Base-by-base conservation (phyloP, 805 yeast species). In the Saccharomycopsis synnaedendra region DNA sequence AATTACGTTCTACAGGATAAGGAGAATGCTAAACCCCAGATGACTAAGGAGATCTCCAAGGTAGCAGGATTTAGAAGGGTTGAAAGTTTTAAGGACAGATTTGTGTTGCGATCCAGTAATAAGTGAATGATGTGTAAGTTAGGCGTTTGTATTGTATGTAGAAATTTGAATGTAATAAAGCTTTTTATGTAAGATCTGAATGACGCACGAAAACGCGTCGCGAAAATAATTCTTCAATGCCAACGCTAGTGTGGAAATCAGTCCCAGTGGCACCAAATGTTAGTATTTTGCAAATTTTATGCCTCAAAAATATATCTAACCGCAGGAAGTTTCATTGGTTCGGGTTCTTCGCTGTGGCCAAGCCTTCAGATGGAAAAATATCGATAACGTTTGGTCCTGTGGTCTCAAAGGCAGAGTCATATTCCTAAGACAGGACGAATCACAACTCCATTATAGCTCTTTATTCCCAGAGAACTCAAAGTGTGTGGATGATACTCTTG, bases 301-400 rank as follows among this genome's bases (percentile, higher is more conserved):
- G 19, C 19, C 19, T 19, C 19, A 19, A 19, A 19, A 19, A 19
- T 19, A 19, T 19, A 19, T 19, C 19, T 19, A 19, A 19, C 19
- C 19, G 19, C 19, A 19, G 19, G 19, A 85, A 54, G 65, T 85
- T 1, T 63, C 72, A n/a, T 62, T 86, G 3, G 62, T 78, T 3
- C 75, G 76, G 38, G 89, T 86, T 0, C 67, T 86, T 32, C 66
- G 93, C 40, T 84, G 95, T 58, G 96, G 96, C 1, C 96, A 86
- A 64, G 80, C 94, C 0, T 86, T 86, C 57, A 60, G 79, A 46
- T 85, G 95, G 95, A 79, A 79, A 56, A 74, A 72, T 50, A 67
- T 75, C 42, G 71, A 78, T 52, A 70, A 69, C 44, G 68, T 72
- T 5, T 90, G 87, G 87, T 71, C 85, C 0, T 80, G 82, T 52